Base-by-base conservation (phyloP, 2,329 filamentous ascomycete genomes). In the Penicillium psychrosexuale region DNA sequence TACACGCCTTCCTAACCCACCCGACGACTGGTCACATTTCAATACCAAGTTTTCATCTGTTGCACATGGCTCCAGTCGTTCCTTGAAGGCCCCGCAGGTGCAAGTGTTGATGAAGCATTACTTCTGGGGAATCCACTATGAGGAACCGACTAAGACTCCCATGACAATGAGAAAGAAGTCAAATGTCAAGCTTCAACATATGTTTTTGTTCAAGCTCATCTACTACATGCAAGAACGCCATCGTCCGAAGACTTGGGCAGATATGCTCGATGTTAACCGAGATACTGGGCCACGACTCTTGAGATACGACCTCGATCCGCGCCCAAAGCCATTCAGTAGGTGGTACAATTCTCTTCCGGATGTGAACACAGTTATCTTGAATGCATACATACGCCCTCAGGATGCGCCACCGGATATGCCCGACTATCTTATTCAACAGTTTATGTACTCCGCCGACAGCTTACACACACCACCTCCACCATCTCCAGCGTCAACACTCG, bases 281-380 rank as follows among this genome's bases (percentile, higher is more conserved):
- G 69, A 72, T 52, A 61, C 61, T 36, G 71, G 71, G 1, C 70
- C 71, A 50, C 63, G 71, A n/a, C 58, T 72, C 8, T 44, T 73
- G 47, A 59, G 55, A 49, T 61, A 51, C 7, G 54, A 58, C 8
- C 45, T 60, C 17, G 30, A 42, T 15, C 40, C 53, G 6, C 47
- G 56, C 12, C 39, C 51, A 39, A 8, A 55, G 19, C 67, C 66
- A 19, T 47, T 69, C 28, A 70, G 68, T 42, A 59, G 64, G n/a
- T 55, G 56, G 37, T 66, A 66, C 38, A 57, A 61, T 7, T 19
- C 53, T 3, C 37, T 45, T 19, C 62, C 65, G 17, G n/a, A 19
- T 8, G 12, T n/a, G 9, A 27, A 15, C 8, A 47, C 43, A n/a
- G 30, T 5, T 12, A 37, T 53, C 12, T 24, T 49, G 2, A 40